Base-by-base conservation (phyloP, 192 early-diverging fungal species). In the Rhizophagus sp. region DNA sequence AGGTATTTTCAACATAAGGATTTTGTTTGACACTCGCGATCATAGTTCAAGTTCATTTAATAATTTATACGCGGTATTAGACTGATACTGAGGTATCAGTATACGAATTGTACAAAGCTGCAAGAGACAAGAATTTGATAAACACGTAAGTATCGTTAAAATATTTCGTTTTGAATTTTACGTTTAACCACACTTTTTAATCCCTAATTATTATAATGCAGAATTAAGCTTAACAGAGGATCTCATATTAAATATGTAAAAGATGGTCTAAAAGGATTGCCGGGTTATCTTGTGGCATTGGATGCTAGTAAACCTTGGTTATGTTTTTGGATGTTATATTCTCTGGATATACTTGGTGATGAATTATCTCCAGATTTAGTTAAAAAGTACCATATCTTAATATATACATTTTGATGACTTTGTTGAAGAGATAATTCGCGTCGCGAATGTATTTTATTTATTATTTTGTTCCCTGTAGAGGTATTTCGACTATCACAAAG, bases 301-400 rank as follows among this genome's bases (percentile, higher is more conserved):
- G 97, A 99, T 83, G 93, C 97, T 15, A 92, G 90, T 73, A 92
- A 92, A 79, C 95, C 96, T 30, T 99, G 97, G 97, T 83, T 99
- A 33, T 85, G 92, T 10, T 97, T 95, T 76, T 99, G 97, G 97
- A 92, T 93, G 33, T 78, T 96, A 57, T 95, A 97, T 75, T 87
- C 94, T 2, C 87, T 97, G 10, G 94, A 93, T 83, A 85, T 99
- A 3, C 78, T 99, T 66, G 92, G 88, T 22, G 77, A 86, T 50
- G 80, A 80, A 6, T 84, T 96, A 47, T 82, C 90, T 36, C 70
- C 79, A 6, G 81, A 80, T 25, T 67, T 90, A 17, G 87, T 88
- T 7, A 47, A 82, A 19, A 83, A 89, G 82, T 25, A 77, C 17
- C 52, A 69, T 17, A 52, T 89, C 2, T n/a, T 81, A 27, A 13